phyloP scores from a whole-genome alignment of 148 eudicot genomes.

The Amaranthus cruentus region DNA sequence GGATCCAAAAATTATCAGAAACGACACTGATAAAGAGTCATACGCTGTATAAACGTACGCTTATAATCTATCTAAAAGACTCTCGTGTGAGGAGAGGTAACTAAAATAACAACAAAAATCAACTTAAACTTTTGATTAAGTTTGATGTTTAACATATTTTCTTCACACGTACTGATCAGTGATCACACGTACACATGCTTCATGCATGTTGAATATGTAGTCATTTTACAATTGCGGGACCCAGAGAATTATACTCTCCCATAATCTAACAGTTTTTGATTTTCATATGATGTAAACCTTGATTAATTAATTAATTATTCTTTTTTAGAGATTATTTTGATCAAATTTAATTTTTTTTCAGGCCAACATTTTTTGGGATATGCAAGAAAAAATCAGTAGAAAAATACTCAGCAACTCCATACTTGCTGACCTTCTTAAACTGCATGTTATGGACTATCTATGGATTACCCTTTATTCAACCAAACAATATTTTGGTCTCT shows the following conservation, averaged over 20 bases:
- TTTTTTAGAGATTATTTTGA: background rate
- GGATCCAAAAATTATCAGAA: too few relatives aligned
- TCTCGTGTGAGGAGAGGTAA: too few relatives aligned
- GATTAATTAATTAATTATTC: background rate
- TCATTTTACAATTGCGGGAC: slow-evolving; percentile 1
- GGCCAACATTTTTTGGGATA: slow-evolving; percentile 69
- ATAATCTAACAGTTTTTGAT: background rate
- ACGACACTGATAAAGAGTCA: too few relatives aligned
- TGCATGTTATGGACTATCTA: slow-evolving; percentile 74
- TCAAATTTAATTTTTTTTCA: slow-evolving; percentile 1
- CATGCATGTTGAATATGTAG: background rate
- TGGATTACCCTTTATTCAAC: slow-evolving; percentile 79
- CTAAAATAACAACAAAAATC: too few relatives aligned
- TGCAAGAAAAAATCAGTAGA: slow-evolving; percentile 80
- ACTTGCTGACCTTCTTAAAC: slow-evolving; percentile 61
- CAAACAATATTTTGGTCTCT: slow-evolving; percentile 48
- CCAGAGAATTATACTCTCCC: background rate
- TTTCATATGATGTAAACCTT: background rate
- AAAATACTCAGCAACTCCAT: slow-evolving; percentile 67
- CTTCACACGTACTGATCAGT: background rate
- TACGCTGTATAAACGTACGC: too few relatives aligned
- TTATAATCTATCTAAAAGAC: too few relatives aligned
- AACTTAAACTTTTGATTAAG: too few relatives aligned
- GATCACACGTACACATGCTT: background rate
- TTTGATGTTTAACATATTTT: background rate